These are phyloP conservation scores for Petunia secreta DNA, from an alignment of 257 asterid species.

Conservation along the genomic window DNA sequence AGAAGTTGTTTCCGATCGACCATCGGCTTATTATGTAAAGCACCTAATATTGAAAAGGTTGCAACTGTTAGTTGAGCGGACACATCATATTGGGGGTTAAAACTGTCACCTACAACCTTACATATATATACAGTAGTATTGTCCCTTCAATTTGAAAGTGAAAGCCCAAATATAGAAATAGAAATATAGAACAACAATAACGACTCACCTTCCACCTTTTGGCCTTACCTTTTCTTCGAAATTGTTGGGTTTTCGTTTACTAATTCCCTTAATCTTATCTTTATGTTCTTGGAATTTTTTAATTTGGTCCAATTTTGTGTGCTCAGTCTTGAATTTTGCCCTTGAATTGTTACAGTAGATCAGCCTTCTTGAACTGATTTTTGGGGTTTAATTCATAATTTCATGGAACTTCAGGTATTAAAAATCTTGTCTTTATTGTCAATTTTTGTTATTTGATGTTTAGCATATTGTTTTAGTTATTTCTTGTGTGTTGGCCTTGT, in stretches of 20 bases:
- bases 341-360: not conserved
- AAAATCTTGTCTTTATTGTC: conserved; percentile 9
- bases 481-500: not conserved
- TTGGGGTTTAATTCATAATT: conserved; percentile 22
- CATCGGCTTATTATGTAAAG: too few relatives aligned
- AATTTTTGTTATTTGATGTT: not conserved
- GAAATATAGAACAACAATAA: conserved; percentile 25
- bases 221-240: conserved; percentile 38
- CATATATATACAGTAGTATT: not conserved
- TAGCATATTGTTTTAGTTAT: not conserved
- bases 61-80: conserved; percentile 46
- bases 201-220: conserved; percentile 39
- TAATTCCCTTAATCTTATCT: not conserved
- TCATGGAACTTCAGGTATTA: conserved; percentile 46
- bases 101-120: conserved; percentile 35
- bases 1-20: too few relatives aligned
- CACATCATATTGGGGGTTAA: conserved; percentile 40
- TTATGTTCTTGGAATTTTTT: conserved; percentile 19
- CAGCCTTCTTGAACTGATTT: conserved; percentile 16
- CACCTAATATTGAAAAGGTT: conserved; percentile 28
- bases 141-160: conserved; percentile 34
- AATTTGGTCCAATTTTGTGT: not conserved
- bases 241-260: conserved; percentile 22
- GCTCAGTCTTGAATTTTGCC: conserved; percentile 3
- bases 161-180: conserved; percentile 32